Percentiles rank a stretch among this genome's conserved stretches.
These are phyloP conservation scores for Epichloe sp. DNA, from an alignment of 2,329 filamentous ascomycete genomes.

Conservation along the genomic window DNA sequence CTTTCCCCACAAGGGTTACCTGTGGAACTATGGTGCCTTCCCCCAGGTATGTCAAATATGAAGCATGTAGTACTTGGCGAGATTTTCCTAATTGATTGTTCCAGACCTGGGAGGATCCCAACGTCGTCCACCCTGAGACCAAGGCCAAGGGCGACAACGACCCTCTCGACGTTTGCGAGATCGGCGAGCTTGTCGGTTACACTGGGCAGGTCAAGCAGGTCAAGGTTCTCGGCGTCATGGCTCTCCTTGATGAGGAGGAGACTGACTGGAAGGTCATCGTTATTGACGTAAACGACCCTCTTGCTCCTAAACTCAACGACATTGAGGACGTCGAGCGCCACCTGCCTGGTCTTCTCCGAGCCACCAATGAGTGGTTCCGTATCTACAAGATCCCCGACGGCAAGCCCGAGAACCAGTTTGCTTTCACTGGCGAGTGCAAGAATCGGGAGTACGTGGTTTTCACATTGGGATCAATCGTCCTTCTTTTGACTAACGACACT, in stretches of 20 bases:
- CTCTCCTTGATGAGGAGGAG: conserved; percentile 97
- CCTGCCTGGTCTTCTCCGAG: conserved; percentile 88
- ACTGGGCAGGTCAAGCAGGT: conserved; percentile 97
- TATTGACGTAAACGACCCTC: conserved; percentile 94
- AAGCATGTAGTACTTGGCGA: background rate
- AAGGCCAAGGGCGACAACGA: conserved; percentile 99
- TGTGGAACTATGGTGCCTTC: conserved; percentile 99
- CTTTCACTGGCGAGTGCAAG: conserved; percentile 99
- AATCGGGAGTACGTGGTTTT: conserved; percentile 64
- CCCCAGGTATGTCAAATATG: conserved; percentile 52
- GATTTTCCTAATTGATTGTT: background rate
- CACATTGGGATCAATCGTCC: too few relatives aligned
- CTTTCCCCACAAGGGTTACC: conserved; percentile 99
- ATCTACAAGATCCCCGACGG: conserved; percentile 99
- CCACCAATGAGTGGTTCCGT: conserved; percentile 99
- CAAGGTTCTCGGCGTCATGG: conserved; percentile 99
- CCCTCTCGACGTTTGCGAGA: conserved; percentile 98
- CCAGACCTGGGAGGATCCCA: conserved; percentile 98
- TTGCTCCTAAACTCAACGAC: conserved; percentile 93
- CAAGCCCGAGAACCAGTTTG: conserved; percentile 99
- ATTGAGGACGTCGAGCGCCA: conserved; percentile 98
- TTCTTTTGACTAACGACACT: conserved; percentile 1
- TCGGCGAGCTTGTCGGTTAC: conserved; percentile 94
- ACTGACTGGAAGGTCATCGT: conserved; percentile 99
- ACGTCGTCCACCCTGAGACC: conserved; percentile 90